Evolutionary conservation across 371 early-diverging fungal genomes (phyloP), one percentile per base, ranked within the genome.

Genomic region (Apophysomyces sp.): DNA sequence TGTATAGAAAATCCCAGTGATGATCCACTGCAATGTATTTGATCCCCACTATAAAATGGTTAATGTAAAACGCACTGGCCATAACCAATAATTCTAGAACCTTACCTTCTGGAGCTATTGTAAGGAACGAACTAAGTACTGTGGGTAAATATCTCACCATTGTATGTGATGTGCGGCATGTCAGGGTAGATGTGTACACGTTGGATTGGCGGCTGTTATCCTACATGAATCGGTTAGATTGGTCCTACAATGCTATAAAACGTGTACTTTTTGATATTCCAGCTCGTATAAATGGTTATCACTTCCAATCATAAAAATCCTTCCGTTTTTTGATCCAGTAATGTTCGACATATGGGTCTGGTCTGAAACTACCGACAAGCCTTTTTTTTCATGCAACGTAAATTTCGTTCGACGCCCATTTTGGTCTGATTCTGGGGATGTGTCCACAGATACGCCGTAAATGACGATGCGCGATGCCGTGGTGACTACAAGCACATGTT

Each of bases 261-360:
- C 13, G n/a, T 41, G 16, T 44, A 44, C 49, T 21, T 44, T 44
- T 3, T 21, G n/a, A 21, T 44, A 44, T 21, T 78, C 73, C 31
- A 97, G 69, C 77, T 98, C 98, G 75, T 92, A 94, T 0, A 98
- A 63, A 52, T 86, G 77, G 24, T 94, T 94, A 63, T 91, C 87
- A 60, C 74, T 84, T 40, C 95, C 94, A 30, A 89, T 73, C 84
- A 94, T 84, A 39, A 97, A 94, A 21, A 98, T 57, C 8, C 96
- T 75, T 5, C 95, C 96, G 12, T 86, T 78, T 6, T 63, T 68
- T 0, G 94, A 88, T 6, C 93, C 90, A 4, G 73, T 73, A 51
- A 94, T 90, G 52, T 81, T 71, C 18, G 76, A 78, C 76, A 95
- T 89, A 16, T 76, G 81, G 15, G 91, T 84, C 54, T 84, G 84